Evolutionary conservation across 2,329 filamentous ascomycete species (phyloP), one percentile per base, ranked within the genome.

Genomic region (Stemphylium vesicarium): DNA sequence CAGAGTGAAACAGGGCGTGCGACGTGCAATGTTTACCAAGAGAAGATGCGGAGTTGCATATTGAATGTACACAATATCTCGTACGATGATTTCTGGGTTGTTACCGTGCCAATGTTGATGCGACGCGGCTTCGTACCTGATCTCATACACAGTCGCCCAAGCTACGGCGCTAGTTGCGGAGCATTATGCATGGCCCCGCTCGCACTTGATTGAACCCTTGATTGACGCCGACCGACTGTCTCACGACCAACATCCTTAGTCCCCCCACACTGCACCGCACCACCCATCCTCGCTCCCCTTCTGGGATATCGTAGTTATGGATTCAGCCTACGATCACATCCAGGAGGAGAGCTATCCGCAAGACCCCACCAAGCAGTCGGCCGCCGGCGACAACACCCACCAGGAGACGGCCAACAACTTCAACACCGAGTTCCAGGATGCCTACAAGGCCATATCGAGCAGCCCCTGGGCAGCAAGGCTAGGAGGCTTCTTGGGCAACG

Each of bases 311-410:
- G 47, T 46, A 29, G 60, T 43, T 47, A 98, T 99, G 95, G 95
- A 99, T 85, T 83, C 96, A 71, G 93, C 93, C 39, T 99, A 98
- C 84, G 95, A 99, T 73, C 92, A 96, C 77, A 96, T 98, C 69
- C 88, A 92, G 74, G 92, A 96, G 80, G 88, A 95, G 75, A 84
- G 91, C 65, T 77, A 79, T 22, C 76, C 79, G 4, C 73, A 81
- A 56, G 80, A 85, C 58, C 65, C 74, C 29, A 75, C 78, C 47
- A 81, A 84, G 63, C 76, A 81, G 61, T 78, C 80, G 33, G 72
- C 66, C 32, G 79, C 82, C 60, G 78, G 80, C 57, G 78, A 79
- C 38, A 75, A 66, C 63, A 64, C 64, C 63, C 53, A 63, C 41
- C 58, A 63, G 56, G 56, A 69, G 69, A 57, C 78, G 47, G 50